Conservation (phyloP, 169 alveolate species). For the Cryptosporidium sp. region DNA sequence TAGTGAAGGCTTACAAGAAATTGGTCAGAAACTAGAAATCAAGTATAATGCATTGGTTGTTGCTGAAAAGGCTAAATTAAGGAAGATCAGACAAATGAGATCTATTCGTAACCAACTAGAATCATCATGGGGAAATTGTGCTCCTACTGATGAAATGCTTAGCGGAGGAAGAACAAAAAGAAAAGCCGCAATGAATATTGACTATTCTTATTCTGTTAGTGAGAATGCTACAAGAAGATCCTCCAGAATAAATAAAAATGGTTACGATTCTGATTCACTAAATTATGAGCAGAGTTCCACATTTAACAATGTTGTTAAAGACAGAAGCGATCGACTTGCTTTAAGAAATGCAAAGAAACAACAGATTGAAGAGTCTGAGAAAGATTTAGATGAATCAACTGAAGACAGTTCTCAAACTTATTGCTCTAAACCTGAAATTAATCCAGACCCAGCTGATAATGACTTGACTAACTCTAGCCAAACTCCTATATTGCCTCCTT, state of each 20-base stretch:
- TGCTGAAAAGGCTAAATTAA: slow-evolving; percentile 70
- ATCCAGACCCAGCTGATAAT: not conserved
- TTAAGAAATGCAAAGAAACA: slow-evolving; percentile 62
- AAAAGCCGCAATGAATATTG: slow-evolving; percentile 65
- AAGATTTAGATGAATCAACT: not conserved
- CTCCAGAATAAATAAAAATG: slow-evolving; percentile 5
- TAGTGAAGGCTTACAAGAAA: slow-evolving; percentile 18
- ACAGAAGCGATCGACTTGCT: slow-evolving; percentile 65
- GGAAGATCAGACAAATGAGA: slow-evolving; percentile 72
- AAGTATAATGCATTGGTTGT: slow-evolving; percentile 43
- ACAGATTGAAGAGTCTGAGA: slow-evolving; percentile 49
- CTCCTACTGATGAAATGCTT: slow-evolving; percentile 74
- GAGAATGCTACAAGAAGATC: slow-evolving; percentile 60
- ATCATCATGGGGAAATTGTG: slow-evolving; percentile 75
- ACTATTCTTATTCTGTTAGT: slow-evolving; percentile 32
- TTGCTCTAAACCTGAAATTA: not conserved
- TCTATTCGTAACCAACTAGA: slow-evolving; percentile 68
- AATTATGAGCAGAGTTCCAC: not conserved
- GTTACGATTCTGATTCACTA: not conserved
- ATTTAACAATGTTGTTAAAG: slow-evolving; percentile 4
- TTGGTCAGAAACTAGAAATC: slow-evolving; percentile 44
- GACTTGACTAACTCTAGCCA: not conserved
- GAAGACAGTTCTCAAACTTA: not conserved
- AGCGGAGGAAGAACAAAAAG: slow-evolving; percentile 66
- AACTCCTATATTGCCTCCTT: slow-evolving; percentile 1